Percentiles rank a stretch among this genome's conserved stretches.
These are phyloP conservation scores for Malus hybrid DNA, from an alignment of 331 rosid genomes.

Conservation along the genomic window DNA sequence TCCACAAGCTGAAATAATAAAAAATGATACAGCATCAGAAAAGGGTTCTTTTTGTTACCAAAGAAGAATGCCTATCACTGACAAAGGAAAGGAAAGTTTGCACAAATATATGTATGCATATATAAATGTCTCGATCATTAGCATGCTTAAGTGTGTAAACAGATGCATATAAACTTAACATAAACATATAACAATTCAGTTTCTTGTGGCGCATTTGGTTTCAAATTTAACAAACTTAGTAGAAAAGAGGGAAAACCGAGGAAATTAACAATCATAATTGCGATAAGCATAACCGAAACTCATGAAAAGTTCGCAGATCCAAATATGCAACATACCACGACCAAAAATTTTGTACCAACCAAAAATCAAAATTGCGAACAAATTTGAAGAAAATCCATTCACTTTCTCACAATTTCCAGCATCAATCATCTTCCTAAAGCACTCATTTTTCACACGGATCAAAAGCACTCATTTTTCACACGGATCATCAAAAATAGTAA, in stretches of 20 bases:
- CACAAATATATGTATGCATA: too few species aligned
- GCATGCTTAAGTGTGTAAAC: not conserved
- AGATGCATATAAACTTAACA: not conserved
- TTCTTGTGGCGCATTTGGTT: not conserved
- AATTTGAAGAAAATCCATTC: not conserved
- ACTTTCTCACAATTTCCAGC: not conserved
- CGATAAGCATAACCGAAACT: too few species aligned
- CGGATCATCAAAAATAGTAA: not conserved
- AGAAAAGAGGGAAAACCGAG: too few species aligned
- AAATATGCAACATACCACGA: too few species aligned
- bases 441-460: not conserved
- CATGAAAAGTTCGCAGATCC: too few species aligned
- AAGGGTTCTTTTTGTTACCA: not conserved
- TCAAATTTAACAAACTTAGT: not conserved
- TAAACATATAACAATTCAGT: not conserved
- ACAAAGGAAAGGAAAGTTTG: not conserved
- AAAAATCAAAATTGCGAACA: not conserved
- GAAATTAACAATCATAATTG: too few species aligned
- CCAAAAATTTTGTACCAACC: too few species aligned
- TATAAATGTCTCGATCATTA: too few species aligned
- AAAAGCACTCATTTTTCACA: not conserved
- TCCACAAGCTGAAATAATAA: slow-evolving; percentile 62
- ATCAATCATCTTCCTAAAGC: not conserved
- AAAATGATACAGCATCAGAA: not conserved
- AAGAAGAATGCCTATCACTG: not conserved